Evolutionary conservation across 306 rosid genomes (phyloP).

Genomic region (Dalbergia cultrata): DNA sequence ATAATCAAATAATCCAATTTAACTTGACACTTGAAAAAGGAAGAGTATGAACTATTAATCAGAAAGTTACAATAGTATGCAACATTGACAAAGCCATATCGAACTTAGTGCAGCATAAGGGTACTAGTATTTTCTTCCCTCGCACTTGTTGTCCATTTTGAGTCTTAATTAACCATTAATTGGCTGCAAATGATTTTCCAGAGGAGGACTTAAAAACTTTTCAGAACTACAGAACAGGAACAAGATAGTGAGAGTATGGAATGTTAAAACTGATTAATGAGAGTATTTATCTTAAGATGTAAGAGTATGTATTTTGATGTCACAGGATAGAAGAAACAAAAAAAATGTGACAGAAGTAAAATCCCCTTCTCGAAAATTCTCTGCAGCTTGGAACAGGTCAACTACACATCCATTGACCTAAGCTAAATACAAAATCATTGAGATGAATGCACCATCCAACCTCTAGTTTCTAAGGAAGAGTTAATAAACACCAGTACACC

Average conservation of each 20-base stretch:
- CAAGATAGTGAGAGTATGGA: too few relatives aligned
- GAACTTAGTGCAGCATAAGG: neutral
- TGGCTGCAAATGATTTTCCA: neutral
- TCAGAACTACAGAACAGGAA: too few relatives aligned
- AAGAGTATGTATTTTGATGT: too few relatives aligned
- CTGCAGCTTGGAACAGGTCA: too few relatives aligned
- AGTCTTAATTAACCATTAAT: neutral
- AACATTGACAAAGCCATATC: conserved; percentile 9
- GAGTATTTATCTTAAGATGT: too few relatives aligned
- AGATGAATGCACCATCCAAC: neutral
- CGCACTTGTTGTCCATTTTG: too few relatives aligned
- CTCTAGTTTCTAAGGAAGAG: conserved; percentile 2
- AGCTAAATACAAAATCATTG: neutral
- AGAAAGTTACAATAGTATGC: neutral
- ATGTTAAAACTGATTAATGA: too few relatives aligned
- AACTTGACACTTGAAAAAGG: neutral
- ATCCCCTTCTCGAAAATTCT: too few relatives aligned
- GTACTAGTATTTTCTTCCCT: neutral
- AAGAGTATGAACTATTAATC: conserved; percentile 12
- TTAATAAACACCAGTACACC: neutral
- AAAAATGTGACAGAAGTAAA: too few relatives aligned
- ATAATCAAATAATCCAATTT: conserved; percentile 19
- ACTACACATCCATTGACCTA: too few relatives aligned
- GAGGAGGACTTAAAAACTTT: too few relatives aligned
- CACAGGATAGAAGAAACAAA: too few relatives aligned